Percentiles rank a stretch among this genome's conserved stretches.
These are phyloP conservation scores for Trichoderma harzianum DNA, from an alignment of 2,329 filamentous ascomycete genomes.

Conservation along the genomic window DNA sequence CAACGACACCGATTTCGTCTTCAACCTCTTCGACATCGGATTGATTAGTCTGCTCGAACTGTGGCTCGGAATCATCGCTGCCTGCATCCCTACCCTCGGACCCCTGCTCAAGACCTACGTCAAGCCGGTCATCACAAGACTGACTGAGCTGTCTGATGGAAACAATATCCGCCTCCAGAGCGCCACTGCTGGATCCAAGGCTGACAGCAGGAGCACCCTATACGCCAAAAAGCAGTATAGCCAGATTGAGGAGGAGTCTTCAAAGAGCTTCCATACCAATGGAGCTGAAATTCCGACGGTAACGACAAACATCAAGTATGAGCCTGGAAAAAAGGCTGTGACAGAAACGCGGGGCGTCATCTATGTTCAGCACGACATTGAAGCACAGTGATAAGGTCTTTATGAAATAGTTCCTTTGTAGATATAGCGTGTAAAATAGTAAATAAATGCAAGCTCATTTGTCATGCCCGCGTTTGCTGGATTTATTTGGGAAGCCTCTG, in stretches of 20 bases:
- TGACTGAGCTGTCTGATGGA: background rate
- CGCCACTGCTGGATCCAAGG: background rate
- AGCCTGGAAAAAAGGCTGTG: background rate
- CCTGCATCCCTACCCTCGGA: constrained; percentile 42
- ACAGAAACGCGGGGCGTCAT: background rate
- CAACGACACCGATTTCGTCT: constrained; percentile 23
- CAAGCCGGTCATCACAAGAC: constrained; percentile 22
- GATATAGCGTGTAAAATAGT: background rate
- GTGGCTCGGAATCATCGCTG: constrained; percentile 40
- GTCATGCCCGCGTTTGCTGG: background rate
- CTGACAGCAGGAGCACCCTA: background rate
- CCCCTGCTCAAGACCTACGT: constrained; percentile 34
- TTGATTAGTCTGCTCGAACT: constrained; percentile 38
- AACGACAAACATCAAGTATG: background rate
- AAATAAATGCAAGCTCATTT: background rate
- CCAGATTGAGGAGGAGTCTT: background rate
- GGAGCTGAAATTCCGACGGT: background rate
- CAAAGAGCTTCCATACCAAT: background rate
- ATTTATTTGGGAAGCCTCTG: background rate
- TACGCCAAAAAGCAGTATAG: background rate
- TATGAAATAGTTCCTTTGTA: background rate
- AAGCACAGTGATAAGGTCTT: background rate
- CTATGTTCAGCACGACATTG: background rate
- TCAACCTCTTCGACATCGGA: constrained; percentile 31
- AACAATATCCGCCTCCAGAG: background rate